These are phyloP conservation scores for Houttuynia cordata DNA, from an alignment of 164 flowering plant genomes.

Conservation along the genomic window DNA sequence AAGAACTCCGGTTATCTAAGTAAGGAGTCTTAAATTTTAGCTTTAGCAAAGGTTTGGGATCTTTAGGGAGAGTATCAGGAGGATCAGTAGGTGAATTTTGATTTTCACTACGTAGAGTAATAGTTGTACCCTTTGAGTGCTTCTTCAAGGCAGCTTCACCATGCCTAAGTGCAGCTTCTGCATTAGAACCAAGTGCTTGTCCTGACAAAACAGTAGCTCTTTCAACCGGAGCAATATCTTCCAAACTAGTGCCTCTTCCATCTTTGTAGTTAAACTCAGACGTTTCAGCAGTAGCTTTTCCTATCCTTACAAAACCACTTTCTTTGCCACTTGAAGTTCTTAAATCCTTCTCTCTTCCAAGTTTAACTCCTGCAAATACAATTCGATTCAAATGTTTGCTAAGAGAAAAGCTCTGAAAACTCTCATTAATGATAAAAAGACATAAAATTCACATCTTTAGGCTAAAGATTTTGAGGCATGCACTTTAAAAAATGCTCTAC, in stretches of 20 bases:
- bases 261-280: conserved; percentile 25
- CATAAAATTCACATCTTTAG: no score
- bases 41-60: conserved; percentile 62
- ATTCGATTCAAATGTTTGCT: not conserved
- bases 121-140: conserved; percentile 23
- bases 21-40: conserved; percentile 69
- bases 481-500: no score
- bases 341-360: conserved; percentile 17
- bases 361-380: conserved; percentile 28
- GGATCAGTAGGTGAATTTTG: conserved; percentile 14
- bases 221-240: conserved; percentile 19
- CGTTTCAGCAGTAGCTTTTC: conserved; percentile 33
- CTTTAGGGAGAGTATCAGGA: conserved; percentile 34
- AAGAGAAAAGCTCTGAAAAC: no score
- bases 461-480: no score
- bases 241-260: conserved; percentile 19
- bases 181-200: conserved; percentile 18
- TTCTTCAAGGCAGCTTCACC: conserved; percentile 27
- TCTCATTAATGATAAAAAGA: no score
- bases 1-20: conserved; percentile 36
- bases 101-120: conserved; percentile 16
- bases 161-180: conserved; percentile 22
- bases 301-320: conserved; percentile 37
- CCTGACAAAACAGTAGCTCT: conserved; percentile 17
- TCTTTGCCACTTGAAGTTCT: conserved; percentile 34